Percentiles rank a stretch among this genome's conserved stretches.
Conservation (phyloP, 2,329 filamentous ascomycete species). For the Didymella lethalis region DNA sequence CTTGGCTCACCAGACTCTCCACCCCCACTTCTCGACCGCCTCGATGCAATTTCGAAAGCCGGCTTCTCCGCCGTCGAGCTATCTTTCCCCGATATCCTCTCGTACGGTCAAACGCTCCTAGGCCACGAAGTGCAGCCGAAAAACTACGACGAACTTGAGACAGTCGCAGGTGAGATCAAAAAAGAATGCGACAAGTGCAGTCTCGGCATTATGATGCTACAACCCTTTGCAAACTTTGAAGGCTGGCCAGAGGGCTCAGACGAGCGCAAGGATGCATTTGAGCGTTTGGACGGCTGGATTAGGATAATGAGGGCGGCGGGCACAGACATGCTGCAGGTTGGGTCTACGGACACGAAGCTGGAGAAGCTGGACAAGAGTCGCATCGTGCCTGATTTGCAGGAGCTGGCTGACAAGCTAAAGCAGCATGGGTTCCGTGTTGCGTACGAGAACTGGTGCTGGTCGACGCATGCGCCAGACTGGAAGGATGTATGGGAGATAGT, state of each 20-base stretch:
- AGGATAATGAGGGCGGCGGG: conserved; percentile 74
- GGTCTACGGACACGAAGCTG: conserved; percentile 68
- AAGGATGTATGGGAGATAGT: conserved; percentile 74
- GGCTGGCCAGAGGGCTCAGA: conserved; percentile 69
- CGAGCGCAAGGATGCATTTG: conserved; percentile 69
- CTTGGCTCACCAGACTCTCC: conserved; percentile 56
- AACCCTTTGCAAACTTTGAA: conserved; percentile 80
- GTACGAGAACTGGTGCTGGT: conserved; percentile 87
- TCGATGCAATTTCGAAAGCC: conserved; percentile 68
- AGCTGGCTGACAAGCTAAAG: conserved; percentile 63
- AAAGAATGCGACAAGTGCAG: conserved; percentile 62
- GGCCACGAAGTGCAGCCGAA: conserved; percentile 61
- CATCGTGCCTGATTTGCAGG: conserved; percentile 68
- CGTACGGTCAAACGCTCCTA: conserved; percentile 65
- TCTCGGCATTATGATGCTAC: conserved; percentile 73
- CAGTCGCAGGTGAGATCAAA: conserved; percentile 63
- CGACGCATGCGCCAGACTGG: conserved; percentile 73
- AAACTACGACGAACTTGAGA: conserved; percentile 67
- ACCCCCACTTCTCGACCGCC: conserved; percentile 64
- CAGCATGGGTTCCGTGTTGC: conserved; percentile 67
- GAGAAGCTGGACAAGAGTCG: conserved; percentile 61
- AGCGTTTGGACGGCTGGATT: conserved; percentile 71
- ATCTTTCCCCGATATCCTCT: conserved; percentile 74
- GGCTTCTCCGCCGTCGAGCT: conserved; percentile 77
- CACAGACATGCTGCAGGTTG: conserved; percentile 72